Base-by-base conservation (phyloP, 495 filamentous ascomycete genomes). In the Rostrohypoxylon terebratum region DNA sequence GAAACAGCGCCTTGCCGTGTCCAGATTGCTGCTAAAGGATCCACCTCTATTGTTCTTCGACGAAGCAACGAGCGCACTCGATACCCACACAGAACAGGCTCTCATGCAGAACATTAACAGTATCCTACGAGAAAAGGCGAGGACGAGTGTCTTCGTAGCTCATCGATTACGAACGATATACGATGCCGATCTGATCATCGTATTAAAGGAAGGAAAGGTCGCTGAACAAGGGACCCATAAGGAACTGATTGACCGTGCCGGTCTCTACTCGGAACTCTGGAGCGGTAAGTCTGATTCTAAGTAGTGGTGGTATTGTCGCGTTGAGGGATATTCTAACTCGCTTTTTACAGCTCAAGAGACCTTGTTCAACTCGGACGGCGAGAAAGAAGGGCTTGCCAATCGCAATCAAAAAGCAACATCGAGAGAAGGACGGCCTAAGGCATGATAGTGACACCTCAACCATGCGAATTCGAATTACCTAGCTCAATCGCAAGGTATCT, bases 1-100 rank as follows among this genome's bases (percentile, higher is more conserved):
- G 82, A 98, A 98, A 80, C 96, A 99, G 77, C 88, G 96, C 4
- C 81, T 99, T 33, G 96, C 96, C 1, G 89, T 99, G 20, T 92
- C 93, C 5, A 85, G 96, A 33, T 77, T 98, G 38, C 86, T 99
- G 1, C 82, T 99, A 48, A 99, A 99, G 73, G 93, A 99, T 73
- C 95, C 96, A 0, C 91, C 94, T 5, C 81, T 98, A 36, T 82
- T 98, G 0, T 98, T 99, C 87, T 98, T 98, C 72, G 96, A 99
- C 75, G 96, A 99, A 83, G 96, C 96, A 81, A 99, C 96, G 0
- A 96, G 93, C 54, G 96, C 96, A 0, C 84, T 99, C 51, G 96
- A 99, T 77, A 98, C 96, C 0, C 93, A 98, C 77, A 98, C 96
- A 0, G 96, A 99, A 80, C 93, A 97, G 79, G 90, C 91, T 0